Conservation (phyloP, 306 rosid species). For the Argentina anserina region DNA sequence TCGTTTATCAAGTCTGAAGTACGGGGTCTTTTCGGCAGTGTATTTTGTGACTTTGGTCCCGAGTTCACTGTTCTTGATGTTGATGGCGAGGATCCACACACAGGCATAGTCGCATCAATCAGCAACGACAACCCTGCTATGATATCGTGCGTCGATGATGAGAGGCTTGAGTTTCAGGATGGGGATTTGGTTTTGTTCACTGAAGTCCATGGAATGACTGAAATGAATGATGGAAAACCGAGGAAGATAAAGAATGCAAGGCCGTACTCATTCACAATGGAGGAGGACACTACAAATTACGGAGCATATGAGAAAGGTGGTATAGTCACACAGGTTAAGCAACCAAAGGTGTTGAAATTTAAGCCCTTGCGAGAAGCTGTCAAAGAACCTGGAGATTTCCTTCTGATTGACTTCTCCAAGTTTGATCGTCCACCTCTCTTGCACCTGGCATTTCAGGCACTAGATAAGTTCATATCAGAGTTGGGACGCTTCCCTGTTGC, state of each 20-base stretch:
- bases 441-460: slow-evolving; percentile 26
- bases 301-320: slow-evolving; percentile 20
- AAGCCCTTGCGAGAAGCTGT: slow-evolving; percentile 25
- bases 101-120: slow-evolving; percentile 26
- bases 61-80: slow-evolving; percentile 25
- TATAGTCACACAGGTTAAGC: slow-evolving; percentile 27
- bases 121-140: slow-evolving; percentile 29
- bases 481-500: slow-evolving; percentile 20
- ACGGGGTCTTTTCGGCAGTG: slow-evolving; percentile 21
- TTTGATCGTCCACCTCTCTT: slow-evolving; percentile 34
- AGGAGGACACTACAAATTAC: slow-evolving; percentile 21
- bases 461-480: slow-evolving; percentile 20
- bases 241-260: slow-evolving; percentile 18
- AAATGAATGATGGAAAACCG: slow-evolving; percentile 23
- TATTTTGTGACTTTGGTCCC: slow-evolving; percentile 28
- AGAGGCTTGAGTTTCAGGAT: slow-evolving; percentile 28
- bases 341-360: slow-evolving; percentile 25
- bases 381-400: slow-evolving; percentile 26
- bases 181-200: slow-evolving; percentile 26
- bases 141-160: slow-evolving; percentile 28
- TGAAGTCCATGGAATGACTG: slow-evolving; percentile 27
- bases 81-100: slow-evolving; percentile 27
- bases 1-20: slow-evolving; percentile 24
- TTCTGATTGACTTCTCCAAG: slow-evolving; percentile 27
- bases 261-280: slow-evolving; percentile 24